Base-by-base conservation (phyloP, 495 filamentous ascomycete genomes). In the Hyaloscypha finlandica region DNA sequence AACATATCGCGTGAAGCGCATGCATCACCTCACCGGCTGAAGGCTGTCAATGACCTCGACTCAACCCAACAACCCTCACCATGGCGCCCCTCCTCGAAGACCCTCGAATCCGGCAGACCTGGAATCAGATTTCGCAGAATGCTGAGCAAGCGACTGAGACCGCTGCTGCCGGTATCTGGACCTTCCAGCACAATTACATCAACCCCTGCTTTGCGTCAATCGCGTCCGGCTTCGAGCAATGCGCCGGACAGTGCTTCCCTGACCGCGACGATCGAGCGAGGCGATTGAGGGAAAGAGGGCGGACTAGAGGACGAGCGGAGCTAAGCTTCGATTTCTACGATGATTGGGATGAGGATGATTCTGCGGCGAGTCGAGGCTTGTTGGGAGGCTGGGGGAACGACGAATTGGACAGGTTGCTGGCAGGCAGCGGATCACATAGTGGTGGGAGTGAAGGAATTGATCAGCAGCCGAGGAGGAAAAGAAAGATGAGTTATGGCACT, bases 301-400 rank as follows among this genome's bases (percentile, higher is more conserved):
- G 80, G 12, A 81, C 83, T 11, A 80, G 89, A 68, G 89, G 88
- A 11, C 79, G 87, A 48, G 88, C 91, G 31, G 93, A 97, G 74
- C 86, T 89, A 51, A 91, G 86, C 68, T 99, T 99, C 71, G 96
- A 97, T 71, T 99, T 99, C 80, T 99, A 99, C 79, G 95, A 99
- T 75, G 94, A 97, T 73, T 97, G 94, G 93, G 92, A 97, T 59
- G 92, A 93, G 63, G 86, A 88, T 62, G 88, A 91, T 30, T 85
- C 85, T 45, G 83, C 72, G 20, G 78, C 74, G 11, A 68, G 68
- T n/a, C 68, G 74, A 60, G 74, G 68, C 62, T 59, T 62, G 48
- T 74, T 94, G 61, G 67, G 69, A 63, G 84, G 85, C 67, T 81
- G 81, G 81, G 75, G 76, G 14, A 90, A 90, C 67, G 93, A 94